Conservation (phyloP, 257 asterid species). For the Petrea volubilis region DNA sequence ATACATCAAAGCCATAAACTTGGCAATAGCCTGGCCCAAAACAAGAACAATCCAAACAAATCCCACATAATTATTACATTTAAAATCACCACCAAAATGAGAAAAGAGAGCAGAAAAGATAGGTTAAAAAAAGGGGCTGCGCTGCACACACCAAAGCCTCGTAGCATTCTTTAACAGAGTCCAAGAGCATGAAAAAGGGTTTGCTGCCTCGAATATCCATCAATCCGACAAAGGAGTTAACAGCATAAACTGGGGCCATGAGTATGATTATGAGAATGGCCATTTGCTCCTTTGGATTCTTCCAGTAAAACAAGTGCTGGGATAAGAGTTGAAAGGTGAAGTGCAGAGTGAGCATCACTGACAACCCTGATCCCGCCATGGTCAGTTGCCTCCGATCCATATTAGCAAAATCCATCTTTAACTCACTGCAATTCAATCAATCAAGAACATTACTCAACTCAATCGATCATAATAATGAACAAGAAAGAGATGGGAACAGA, state of each 20-base stretch:
- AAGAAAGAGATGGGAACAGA: not conserved
- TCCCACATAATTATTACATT: not conserved
- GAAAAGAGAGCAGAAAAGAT: not conserved
- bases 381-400: conserved; percentile 78
- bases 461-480: not conserved
- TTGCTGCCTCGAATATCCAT: conserved; percentile 65
- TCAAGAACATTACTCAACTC: not conserved
- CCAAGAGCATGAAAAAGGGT: conserved; percentile 58
- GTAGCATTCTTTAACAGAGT: conserved; percentile 72
- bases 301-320: conserved; percentile 87
- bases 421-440: not conserved
- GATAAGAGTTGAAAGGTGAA: conserved; percentile 74
- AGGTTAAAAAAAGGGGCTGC: not conserved
- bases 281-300: conserved; percentile 81
- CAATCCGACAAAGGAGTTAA: conserved; percentile 67
- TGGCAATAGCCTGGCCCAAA: conserved; percentile 74
- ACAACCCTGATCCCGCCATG: conserved; percentile 58
- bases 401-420: conserved; percentile 51
- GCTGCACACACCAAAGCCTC: conserved; percentile 77
- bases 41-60: not conserved
- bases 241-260: conserved; percentile 81
- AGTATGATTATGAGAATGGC: conserved; percentile 67
- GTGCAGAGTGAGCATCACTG: conserved; percentile 67
- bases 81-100: not conserved
- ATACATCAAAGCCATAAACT: conserved; percentile 76